Base-by-base conservation (phyloP, 805 yeast genomes). In the Wickerhamomyces rabaulensis region DNA sequence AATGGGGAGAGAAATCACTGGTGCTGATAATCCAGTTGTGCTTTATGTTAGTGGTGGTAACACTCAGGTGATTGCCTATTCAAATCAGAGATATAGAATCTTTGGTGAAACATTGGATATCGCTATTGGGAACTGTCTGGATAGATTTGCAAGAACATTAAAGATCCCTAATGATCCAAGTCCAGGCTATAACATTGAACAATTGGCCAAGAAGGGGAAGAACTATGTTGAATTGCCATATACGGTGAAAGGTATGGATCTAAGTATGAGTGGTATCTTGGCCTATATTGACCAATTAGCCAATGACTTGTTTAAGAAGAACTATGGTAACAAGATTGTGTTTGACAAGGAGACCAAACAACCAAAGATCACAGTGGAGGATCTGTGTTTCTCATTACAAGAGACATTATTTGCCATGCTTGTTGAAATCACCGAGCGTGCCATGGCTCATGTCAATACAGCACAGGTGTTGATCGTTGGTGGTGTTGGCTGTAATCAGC, bases 81-180 rank as follows among this genome's bases (percentile, higher is more conserved):
- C 96, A 4, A 86, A 85, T 55, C 96, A 92, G 61, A 66, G 96
- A 56, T 94, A 94, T 67, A 76, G 99, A 54, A 94, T 94, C n/a
- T 94, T 94, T 65, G 99, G 99, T n/a, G 99, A 94, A 64, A 94
- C 99, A 0, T 70, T 94, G 47, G 99, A 94, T 61, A 94, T 94
- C 33, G 99, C 99, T 19, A 89, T 94, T 47, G 99, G 99, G 1
- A 94, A 94, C 65, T 94, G 99, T 67, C 69, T 94, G 42, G 99
- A 94, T 63, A 67, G 99, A 55, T 94, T 94, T 75, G 99, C 99
- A 0, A 74, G 99, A 45, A 87, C 95, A 1, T 71, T 94, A 49
- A 80, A 76, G 60, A 94, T 94, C 41, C 79, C 97, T 2, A 94
- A 94, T 64, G 87, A 83, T 42, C 99, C 99, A 3, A 87, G 94